Evolutionary conservation across 139 green algal genomes (phyloP).

Genomic region (Diplosphaera chodatii): DNA sequence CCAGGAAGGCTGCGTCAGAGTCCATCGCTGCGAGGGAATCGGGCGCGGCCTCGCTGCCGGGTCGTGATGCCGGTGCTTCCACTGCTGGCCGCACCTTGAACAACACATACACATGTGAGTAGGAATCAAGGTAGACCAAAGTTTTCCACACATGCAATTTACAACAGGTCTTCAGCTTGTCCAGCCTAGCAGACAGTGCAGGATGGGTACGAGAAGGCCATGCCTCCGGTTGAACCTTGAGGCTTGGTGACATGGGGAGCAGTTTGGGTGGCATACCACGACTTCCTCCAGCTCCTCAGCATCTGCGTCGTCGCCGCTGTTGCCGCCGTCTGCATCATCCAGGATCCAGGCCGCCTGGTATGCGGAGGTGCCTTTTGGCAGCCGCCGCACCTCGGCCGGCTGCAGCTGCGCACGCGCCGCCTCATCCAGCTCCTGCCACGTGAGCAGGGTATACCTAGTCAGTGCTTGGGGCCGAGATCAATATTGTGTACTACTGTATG

Average conservation of each 20-base stretch:
- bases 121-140: no score
- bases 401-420: conserved; percentile 20
- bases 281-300: conserved; percentile 30
- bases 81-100: no score
- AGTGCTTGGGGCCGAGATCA: no score
- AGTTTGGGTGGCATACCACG: conserved; percentile 10
- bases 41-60: background rate
- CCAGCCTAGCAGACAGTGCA: no score
- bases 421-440: conserved; percentile 35
- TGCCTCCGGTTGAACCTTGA: no score
- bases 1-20: conserved; percentile 8
- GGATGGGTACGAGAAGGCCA: no score
- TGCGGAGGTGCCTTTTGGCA: conserved; percentile 75
- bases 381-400: conserved; percentile 22
- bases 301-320: conserved; percentile 23
- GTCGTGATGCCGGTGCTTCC: background rate
- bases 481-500: no score
- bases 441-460: no score
- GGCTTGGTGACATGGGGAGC: no score
- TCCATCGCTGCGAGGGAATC: conserved; percentile 21
- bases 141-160: no score
- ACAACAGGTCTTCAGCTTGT: no score
- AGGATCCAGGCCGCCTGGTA: conserved; percentile 94
- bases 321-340: conserved; percentile 44
- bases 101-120: no score